Percentiles rank a stretch among this genome's conserved stretches.
These are phyloP conservation scores for Vickermania spadyakhi DNA, from an alignment of 208 protist genomes.

Conservation along the genomic window DNA sequence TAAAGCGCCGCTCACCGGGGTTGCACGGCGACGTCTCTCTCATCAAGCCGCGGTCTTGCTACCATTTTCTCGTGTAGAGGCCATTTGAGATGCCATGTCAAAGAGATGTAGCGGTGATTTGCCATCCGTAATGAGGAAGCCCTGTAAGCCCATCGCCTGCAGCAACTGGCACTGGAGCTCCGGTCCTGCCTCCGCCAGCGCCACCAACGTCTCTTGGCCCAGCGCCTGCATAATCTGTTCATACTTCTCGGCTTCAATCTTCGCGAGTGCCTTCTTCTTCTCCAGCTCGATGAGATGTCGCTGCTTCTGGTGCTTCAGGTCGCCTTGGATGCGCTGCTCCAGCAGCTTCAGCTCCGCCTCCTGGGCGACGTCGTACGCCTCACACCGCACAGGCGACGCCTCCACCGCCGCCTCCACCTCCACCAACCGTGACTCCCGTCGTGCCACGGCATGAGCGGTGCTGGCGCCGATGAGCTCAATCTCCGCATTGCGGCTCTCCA, in stretches of 20 bases:
- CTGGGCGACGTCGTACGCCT: constrained; percentile 27
- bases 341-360: constrained; percentile 52
- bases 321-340: constrained; percentile 37
- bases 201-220: constrained; percentile 75
- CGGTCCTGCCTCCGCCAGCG: constrained; percentile 85
- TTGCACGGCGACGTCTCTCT: too few relatives aligned
- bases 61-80: too few relatives aligned
- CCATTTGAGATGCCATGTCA: constrained; percentile 81
- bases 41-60: too few relatives aligned
- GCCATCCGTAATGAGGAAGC: constrained; percentile 83
- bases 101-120: constrained; percentile 78
- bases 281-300: constrained; percentile 70
- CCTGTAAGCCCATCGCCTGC: constrained; percentile 60
- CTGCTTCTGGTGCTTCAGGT: constrained; percentile 52
- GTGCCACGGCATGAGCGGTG: constrained; percentile 61
- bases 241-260: constrained; percentile 66
- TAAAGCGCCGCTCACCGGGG: too few relatives aligned
- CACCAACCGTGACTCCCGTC: constrained; percentile 51
- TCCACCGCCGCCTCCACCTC: constrained; percentile 49
- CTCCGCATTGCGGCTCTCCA: constrained; percentile 49
- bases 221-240: constrained; percentile 75
- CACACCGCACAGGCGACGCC: constrained; percentile 32
- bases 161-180: constrained; percentile 76
- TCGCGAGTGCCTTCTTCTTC: constrained; percentile 38
- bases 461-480: constrained; percentile 66